A percentile compares a stretch with the other conserved stretches of the same genome.
These are phyloP conservation scores for Polysphondylium violaceum DNA, from an alignment of 78 protist genomes.

Conservation along the genomic window DNA sequence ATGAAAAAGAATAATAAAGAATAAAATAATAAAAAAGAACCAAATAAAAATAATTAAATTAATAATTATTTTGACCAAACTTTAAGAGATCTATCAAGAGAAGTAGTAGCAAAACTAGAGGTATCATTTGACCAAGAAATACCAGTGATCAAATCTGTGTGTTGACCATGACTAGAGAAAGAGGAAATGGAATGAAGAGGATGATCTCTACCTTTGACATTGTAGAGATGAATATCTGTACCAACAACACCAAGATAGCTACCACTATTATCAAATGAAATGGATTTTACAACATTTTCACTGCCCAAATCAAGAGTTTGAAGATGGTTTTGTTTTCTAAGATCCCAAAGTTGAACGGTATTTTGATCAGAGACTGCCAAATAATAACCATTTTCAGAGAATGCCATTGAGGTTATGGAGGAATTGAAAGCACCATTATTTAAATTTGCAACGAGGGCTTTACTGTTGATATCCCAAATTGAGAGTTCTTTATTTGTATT, in stretches of 20 bases:
- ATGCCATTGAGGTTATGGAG: constrained; percentile 33
- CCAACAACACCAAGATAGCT: constrained; percentile 79
- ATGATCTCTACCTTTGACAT: too few relatives aligned
- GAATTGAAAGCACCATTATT: constrained; percentile 41
- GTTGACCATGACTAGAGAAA: too few relatives aligned
- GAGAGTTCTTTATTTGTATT: constrained; percentile 28
- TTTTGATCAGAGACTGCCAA: constrained; percentile 36
- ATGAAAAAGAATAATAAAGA: too few relatives aligned
- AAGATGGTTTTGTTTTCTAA: constrained; percentile 78
- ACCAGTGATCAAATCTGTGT: not conserved
- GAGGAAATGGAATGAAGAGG: too few relatives aligned
- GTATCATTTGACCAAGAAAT: not conserved
- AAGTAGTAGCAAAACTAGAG: not conserved
- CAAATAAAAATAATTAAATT: too few relatives aligned
- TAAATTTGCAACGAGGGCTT: constrained; percentile 65
- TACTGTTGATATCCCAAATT: constrained; percentile 84
- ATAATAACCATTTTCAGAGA: constrained; percentile 90
- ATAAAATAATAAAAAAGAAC: too few relatives aligned
- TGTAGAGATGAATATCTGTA: constrained; percentile 17
- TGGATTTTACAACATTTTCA: not conserved
- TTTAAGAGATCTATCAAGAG: not conserved
- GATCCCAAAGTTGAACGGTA: constrained; percentile 91
- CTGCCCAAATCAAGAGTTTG: constrained; percentile 47
- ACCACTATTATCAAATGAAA: constrained; percentile 87
- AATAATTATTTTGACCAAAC: not conserved